phyloP scores from a whole-genome alignment of 1,284 basidiomycete genomes.

The Ganoderma leucocontextum region DNA sequence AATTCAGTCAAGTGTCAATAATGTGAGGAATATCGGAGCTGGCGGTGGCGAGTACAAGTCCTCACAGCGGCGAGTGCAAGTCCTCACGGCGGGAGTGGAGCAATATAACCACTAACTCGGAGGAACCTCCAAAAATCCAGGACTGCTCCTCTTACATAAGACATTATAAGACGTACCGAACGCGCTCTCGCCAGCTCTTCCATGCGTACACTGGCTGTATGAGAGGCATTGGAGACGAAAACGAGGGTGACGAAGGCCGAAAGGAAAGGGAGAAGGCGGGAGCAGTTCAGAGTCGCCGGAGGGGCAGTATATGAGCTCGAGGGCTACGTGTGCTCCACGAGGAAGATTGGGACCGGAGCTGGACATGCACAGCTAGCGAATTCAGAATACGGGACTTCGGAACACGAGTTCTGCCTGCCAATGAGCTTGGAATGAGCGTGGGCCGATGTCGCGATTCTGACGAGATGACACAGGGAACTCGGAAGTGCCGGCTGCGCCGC shows the following conservation, averaged over 20 bases:
- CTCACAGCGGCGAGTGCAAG: background rate
- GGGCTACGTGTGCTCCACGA: constrained; percentile 13
- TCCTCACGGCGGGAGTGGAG: background rate
- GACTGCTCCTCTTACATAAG: background rate
- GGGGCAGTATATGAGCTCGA: constrained; percentile 23
- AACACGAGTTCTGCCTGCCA: constrained; percentile 23
- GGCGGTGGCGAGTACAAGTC: background rate
- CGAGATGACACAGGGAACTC: constrained; percentile 18
- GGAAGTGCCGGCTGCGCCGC: constrained; percentile 2
- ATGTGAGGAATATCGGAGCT: background rate
- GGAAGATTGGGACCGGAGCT: constrained; percentile 29
- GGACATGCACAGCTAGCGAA: constrained; percentile 30
- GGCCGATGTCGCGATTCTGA: constrained; percentile 12
- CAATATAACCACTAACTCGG: background rate
- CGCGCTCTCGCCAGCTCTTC: constrained; percentile 41
- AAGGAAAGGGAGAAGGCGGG: constrained; percentile 18
- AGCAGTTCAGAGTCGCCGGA: constrained; percentile 4
- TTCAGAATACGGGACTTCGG: constrained; percentile 33
- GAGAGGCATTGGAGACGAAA: constrained; percentile 31
- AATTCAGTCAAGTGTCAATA: constrained; percentile 14
- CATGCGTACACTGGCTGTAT: constrained; percentile 37
- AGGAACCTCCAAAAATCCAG: background rate
- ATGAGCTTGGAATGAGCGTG: constrained; percentile 14
- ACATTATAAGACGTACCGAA: constrained; percentile 32
- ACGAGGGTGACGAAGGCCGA: constrained; percentile 17